Evolutionary conservation across 2,329 filamentous ascomycete genomes (phyloP).

Genomic region (Fusarium sp.): DNA sequence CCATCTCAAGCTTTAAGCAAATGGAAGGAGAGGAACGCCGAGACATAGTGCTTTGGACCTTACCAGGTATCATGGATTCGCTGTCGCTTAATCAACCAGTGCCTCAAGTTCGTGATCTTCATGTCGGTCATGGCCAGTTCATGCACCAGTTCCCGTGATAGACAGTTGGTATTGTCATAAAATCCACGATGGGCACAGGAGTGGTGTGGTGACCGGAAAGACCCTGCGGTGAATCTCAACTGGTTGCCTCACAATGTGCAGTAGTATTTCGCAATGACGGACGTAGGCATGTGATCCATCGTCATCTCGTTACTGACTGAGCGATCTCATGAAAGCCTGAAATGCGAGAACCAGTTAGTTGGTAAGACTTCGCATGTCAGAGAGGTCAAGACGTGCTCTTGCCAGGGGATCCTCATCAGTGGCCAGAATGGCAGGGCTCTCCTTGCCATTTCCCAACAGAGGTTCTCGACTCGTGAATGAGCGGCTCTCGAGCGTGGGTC

Average conservation of each 20-base stretch:
- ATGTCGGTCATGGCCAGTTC: neutral
- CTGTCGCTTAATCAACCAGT: neutral
- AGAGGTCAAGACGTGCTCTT: slow-evolving; percentile 59
- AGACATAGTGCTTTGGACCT: slow-evolving; percentile 5
- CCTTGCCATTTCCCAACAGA: slow-evolving; percentile 61
- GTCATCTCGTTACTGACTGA: slow-evolving; percentile 37
- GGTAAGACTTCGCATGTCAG: slow-evolving; percentile 52
- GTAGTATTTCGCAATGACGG: neutral
- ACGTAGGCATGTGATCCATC: neutral
- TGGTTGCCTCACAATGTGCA: neutral
- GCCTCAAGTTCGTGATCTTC: neutral
- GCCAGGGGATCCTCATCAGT: slow-evolving; percentile 59
- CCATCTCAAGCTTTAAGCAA: slow-evolving; percentile 15
- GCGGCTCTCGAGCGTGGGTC: slow-evolving; percentile 62
- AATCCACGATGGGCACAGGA: neutral
- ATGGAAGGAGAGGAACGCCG: neutral
- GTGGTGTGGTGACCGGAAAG: neutral
- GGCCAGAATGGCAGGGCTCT: slow-evolving; percentile 69
- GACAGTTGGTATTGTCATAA: neutral
- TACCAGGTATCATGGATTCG: neutral
- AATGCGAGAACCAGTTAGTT: slow-evolving; percentile 43
- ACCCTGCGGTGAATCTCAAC: neutral
- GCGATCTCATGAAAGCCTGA: slow-evolving; percentile 45
- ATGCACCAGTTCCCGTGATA: neutral
- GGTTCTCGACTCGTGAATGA: slow-evolving; percentile 76